These are phyloP conservation scores for Diutina neorugosa DNA, from an alignment of 1,139 yeast genomes.

Conservation along the genomic window DNA sequence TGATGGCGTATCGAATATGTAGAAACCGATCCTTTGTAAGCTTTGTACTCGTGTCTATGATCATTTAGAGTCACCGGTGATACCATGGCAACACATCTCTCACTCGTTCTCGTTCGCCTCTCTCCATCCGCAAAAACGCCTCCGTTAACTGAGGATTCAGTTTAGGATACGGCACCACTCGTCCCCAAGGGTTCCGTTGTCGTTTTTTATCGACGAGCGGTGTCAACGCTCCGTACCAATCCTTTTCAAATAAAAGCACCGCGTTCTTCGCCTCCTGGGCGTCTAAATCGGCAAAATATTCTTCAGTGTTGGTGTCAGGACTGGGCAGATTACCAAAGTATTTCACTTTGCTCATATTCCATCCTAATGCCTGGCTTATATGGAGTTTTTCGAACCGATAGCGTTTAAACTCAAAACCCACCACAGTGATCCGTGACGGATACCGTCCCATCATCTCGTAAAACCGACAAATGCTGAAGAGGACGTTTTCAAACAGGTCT, in stretches of 20 bases:
- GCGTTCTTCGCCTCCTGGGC: slow-evolving; percentile 44
- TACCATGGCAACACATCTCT: slow-evolving; percentile 1
- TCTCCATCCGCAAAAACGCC: background rate
- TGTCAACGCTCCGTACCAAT: slow-evolving; percentile 47
- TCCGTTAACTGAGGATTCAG: slow-evolving; percentile 16
- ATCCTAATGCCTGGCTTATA: slow-evolving; percentile 30
- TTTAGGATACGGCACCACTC: slow-evolving; percentile 27
- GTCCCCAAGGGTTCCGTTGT: slow-evolving; percentile 49
- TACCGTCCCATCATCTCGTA: slow-evolving; percentile 32
- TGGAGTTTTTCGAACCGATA: slow-evolving; percentile 47
- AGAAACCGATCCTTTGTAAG: too few relatives aligned
- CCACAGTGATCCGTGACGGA: slow-evolving; percentile 43
- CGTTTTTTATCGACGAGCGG: slow-evolving; percentile 30
- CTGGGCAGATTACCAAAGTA: slow-evolving; percentile 58
- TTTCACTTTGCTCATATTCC: slow-evolving; percentile 18
- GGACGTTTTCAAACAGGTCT: slow-evolving; percentile 71
- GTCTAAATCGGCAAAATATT: slow-evolving; percentile 30
- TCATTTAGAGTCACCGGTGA: background rate
- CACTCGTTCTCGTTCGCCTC: slow-evolving; percentile 1
- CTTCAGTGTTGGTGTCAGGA: slow-evolving; percentile 20
- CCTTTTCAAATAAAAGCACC: slow-evolving; percentile 38
- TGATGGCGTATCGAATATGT: background rate
- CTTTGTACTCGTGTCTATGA: too few relatives aligned
- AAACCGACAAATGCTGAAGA: slow-evolving; percentile 51
- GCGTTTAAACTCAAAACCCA: slow-evolving; percentile 68